Conservation (phyloP, 768 basidiomycete species). For the Crepidotus variabilis region DNA sequence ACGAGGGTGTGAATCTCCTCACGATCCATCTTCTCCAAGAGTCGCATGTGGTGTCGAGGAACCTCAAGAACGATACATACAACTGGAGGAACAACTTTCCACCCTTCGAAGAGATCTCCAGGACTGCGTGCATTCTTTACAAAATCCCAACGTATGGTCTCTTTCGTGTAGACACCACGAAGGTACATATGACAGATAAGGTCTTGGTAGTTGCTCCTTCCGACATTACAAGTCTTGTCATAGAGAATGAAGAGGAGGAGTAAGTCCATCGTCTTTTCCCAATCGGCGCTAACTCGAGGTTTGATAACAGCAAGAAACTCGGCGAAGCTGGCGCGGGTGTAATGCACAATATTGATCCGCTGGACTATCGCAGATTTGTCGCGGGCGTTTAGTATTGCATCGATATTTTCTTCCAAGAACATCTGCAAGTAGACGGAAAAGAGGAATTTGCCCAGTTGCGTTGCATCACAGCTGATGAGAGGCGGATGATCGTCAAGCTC, state of each 20-base stretch:
- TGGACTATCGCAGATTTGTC: slow-evolving; percentile 2
- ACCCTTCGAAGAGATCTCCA: slow-evolving; percentile 25
- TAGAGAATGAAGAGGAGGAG: slow-evolving; percentile 23
- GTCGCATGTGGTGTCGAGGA: slow-evolving; percentile 26
- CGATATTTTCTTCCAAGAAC: slow-evolving; percentile 40
- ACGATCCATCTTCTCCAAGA: slow-evolving; percentile 19
- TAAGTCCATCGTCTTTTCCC: slow-evolving; percentile 36
- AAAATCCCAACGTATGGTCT: slow-evolving; percentile 5
- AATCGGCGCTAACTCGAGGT: slow-evolving; percentile 30
- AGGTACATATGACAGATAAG: slow-evolving; percentile 32
- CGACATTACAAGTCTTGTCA: slow-evolving; percentile 22
- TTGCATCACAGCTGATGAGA: slow-evolving; percentile 19
- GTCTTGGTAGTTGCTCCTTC: slow-evolving; percentile 33
- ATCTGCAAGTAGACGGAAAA: slow-evolving; percentile 41
- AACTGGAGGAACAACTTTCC: slow-evolving; percentile 31
- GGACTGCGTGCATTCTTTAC: slow-evolving; percentile 5
- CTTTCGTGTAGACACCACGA: slow-evolving; percentile 20
- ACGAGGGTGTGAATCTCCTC: slow-evolving; percentile 22
- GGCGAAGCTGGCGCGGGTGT: slow-evolving; percentile 46
- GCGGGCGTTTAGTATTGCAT: slow-evolving; percentile 43
- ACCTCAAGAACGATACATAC: slow-evolving; percentile 33
- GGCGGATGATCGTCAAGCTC: slow-evolving; percentile 9
- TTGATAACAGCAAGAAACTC: slow-evolving; percentile 39
- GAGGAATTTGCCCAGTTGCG: slow-evolving; percentile 35
- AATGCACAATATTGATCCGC: slow-evolving; percentile 30